A percentile compares a stretch with the other conserved stretches of the same genome.
Conservation (phyloP, 2,329 filamentous ascomycete species). For the Ascochyta fabae region DNA sequence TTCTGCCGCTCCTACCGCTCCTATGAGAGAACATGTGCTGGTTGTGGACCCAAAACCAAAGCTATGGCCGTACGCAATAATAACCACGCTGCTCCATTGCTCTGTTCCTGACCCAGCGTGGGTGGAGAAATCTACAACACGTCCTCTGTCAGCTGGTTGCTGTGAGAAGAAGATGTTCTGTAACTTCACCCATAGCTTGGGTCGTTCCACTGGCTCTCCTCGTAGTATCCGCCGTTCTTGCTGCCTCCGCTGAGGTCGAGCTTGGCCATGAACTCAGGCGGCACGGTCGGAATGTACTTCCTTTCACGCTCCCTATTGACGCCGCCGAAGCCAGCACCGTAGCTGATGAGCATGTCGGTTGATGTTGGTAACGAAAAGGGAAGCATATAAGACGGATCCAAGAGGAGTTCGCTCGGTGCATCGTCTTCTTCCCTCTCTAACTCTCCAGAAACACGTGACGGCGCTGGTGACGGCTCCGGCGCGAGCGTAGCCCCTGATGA, state of each 20-base stretch:
- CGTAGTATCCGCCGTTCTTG: slow-evolving; percentile 39
- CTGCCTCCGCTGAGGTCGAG: slow-evolving; percentile 66
- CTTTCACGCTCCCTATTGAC: slow-evolving; percentile 88
- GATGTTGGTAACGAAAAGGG: slow-evolving; percentile 95
- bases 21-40: too few species aligned
- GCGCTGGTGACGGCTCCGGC: slow-evolving; percentile 40
- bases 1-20: too few species aligned
- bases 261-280: slow-evolving; percentile 89
- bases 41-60: not conserved
- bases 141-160: not conserved
- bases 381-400: slow-evolving; percentile 90
- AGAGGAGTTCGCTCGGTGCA: slow-evolving; percentile 74
- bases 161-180: too few species aligned
- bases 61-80: not conserved
- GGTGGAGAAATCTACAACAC: slow-evolving; percentile 7
- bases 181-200: slow-evolving; percentile 40
- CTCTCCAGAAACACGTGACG: slow-evolving; percentile 42
- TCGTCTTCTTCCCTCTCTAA: slow-evolving; percentile 71
- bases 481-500: slow-evolving; percentile 27
- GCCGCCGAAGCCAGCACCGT: slow-evolving; percentile 92
- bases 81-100: not conserved
- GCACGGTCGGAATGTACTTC: slow-evolving; percentile 95
- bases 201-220: slow-evolving; percentile 43
- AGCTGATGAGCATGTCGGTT: slow-evolving; percentile 96
- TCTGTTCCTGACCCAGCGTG: slow-evolving; percentile 1